These are phyloP conservation scores for Pseudocercospora fuligena DNA, from an alignment of 2,329 filamentous ascomycete species.

Conservation along the genomic window DNA sequence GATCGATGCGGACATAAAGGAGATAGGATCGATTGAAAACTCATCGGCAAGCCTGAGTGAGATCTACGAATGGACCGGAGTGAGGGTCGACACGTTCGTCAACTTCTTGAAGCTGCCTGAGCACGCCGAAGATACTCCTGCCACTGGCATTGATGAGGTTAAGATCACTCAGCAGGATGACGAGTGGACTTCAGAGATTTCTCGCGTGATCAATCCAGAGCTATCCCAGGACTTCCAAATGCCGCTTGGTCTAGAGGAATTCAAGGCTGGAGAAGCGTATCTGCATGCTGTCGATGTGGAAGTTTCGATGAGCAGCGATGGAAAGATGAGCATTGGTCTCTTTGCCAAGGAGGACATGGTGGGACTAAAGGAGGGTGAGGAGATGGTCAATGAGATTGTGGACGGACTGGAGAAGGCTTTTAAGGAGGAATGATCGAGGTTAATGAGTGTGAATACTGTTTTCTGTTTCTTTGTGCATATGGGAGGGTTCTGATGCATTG, in stretches of 20 bases:
- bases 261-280: conserved; percentile 36
- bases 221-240: conserved; percentile 27
- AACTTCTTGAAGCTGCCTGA: conserved; percentile 73
- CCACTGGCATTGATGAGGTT: neutral
- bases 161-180: conserved; percentile 34
- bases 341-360: conserved; percentile 56
- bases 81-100: conserved; percentile 73
- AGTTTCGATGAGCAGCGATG: conserved; percentile 54
- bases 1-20: conserved; percentile 71
- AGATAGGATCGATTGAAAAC: conserved; percentile 62
- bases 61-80: conserved; percentile 74
- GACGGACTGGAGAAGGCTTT: conserved; percentile 27
- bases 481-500: too few relatives aligned
- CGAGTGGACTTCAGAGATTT: conserved; percentile 29
- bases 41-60: conserved; percentile 69
- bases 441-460: too few relatives aligned
- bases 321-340: conserved; percentile 56
- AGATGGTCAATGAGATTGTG: conserved; percentile 43
- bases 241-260: conserved; percentile 15
- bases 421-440: neutral
- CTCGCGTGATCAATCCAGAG: conserved; percentile 11
- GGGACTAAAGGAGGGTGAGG: conserved; percentile 43
- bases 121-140: conserved; percentile 24
- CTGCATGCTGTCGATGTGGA: conserved; percentile 61
- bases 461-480: too few relatives aligned